Percentiles rank a stretch among this genome's conserved stretches.
phyloP scores from a whole-genome alignment of 176 grass and related monocot species.

The Themeda triandra region DNA sequence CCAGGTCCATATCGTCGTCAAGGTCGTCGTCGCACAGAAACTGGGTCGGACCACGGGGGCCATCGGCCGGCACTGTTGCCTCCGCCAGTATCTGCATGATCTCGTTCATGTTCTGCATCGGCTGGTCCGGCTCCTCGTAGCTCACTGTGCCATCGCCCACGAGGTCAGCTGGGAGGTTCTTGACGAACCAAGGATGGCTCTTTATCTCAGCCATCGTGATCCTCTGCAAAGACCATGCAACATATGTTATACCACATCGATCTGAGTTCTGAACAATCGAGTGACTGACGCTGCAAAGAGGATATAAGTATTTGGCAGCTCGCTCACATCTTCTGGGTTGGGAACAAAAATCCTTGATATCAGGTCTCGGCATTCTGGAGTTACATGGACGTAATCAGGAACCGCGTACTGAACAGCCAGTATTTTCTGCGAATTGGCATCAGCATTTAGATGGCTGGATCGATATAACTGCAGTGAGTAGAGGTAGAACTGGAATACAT shows the following conservation, averaged over 20 bases:
- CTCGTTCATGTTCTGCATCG: conserved; percentile 67
- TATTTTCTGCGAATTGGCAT: conserved; percentile 53
- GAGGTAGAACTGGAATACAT: background rate
- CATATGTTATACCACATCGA: background rate
- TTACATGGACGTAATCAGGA: conserved; percentile 58
- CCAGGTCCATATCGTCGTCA: conserved; percentile 55
- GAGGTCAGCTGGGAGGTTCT: conserved; percentile 65
- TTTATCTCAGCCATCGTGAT: conserved; percentile 79
- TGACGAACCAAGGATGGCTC: conserved; percentile 67
- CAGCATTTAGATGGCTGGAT: conserved; percentile 3
- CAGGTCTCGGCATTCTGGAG: conserved; percentile 45
- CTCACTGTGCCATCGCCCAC: conserved; percentile 55
- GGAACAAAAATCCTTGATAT: conserved; percentile 60
- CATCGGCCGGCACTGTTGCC: conserved; percentile 50
- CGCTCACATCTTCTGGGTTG: conserved; percentile 44
- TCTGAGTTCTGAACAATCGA: background rate
- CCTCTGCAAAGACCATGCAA: conserved; percentile 42
- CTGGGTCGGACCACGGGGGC: conserved; percentile 32
- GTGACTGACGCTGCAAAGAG: background rate
- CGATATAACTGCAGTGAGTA: background rate
- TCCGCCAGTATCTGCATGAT: conserved; percentile 83
- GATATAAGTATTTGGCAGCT: background rate
- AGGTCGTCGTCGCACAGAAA: conserved; percentile 31
- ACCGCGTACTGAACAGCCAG: conserved; percentile 58
- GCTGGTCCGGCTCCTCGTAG: conserved; percentile 70